Percentiles rank a stretch among this genome's conserved stretches.
These are phyloP conservation scores for Penicillium manginii DNA, from an alignment of 495 filamentous ascomycete species.

Conservation along the genomic window DNA sequence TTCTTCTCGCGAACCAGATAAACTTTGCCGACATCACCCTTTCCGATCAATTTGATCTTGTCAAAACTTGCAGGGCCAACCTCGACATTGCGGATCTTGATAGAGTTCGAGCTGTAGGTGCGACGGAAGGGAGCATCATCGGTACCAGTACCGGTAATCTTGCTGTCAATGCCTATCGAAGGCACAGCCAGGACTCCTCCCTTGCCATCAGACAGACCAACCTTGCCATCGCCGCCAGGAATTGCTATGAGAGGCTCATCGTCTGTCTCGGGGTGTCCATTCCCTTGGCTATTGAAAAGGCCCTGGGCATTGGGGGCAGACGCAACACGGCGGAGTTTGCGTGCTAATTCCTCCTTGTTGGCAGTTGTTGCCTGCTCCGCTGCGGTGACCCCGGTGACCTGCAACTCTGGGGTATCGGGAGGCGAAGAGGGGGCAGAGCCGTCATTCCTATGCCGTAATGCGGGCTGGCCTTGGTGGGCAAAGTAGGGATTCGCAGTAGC, in stretches of 20 bases:
- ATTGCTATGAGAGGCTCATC: constrained; percentile 70
- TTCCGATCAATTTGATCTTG: constrained; percentile 98
- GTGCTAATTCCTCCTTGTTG: constrained; percentile 89
- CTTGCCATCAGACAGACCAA: constrained; percentile 59
- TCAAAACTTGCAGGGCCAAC: constrained; percentile 95
- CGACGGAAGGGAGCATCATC: constrained; percentile 79
- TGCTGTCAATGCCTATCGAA: constrained; percentile 41
- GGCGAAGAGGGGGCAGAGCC: constrained; percentile 94
- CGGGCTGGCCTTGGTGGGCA: constrained; percentile 91
- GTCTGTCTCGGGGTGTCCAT: constrained; percentile 76
- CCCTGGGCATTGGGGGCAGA: constrained; percentile 97
- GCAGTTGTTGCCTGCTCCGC: constrained; percentile 75
- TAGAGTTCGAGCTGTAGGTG: constrained; percentile 98
- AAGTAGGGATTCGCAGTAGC: constrained; percentile 98
- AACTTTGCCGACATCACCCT: constrained; percentile 98
- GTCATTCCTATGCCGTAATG: constrained; percentile 91
- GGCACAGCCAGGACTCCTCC: constrained; percentile 51
- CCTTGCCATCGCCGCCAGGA: constrained; percentile 55
- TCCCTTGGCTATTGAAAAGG: constrained; percentile 71
- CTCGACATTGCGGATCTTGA: constrained; percentile 96
- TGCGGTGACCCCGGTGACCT: constrained; percentile 71
- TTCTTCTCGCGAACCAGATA: constrained; percentile 98
- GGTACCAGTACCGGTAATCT: constrained; percentile 49
- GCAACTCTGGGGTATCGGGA: constrained; percentile 84
- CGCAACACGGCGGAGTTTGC: constrained; percentile 90